Evolutionary conservation across 2,329 filamentous ascomycete species (phyloP), one percentile per base, ranked within the genome.

Genomic region (Aureobasidium sp.): DNA sequence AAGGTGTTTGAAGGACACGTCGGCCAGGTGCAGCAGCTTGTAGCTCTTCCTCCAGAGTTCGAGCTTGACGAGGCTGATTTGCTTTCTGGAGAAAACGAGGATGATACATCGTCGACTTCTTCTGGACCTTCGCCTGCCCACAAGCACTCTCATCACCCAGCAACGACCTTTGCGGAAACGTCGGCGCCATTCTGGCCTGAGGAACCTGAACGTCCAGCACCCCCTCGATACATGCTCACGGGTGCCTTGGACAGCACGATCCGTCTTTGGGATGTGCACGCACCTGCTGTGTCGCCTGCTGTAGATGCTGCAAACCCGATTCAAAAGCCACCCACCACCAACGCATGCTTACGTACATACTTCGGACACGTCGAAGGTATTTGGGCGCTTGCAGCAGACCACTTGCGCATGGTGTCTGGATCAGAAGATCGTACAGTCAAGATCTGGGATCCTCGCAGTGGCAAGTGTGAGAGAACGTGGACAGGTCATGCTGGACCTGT

Each of bases 321-420:
- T 49, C 54, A 29, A 41, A 37, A 59, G 21, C 61, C 61, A 1
- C 83, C 83, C 7, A 53, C 55, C 5, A 88, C 88, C 0, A 91
- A 90, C 41, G 85, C 85, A 65, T 96, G 90, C 69, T 81, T 97
- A 37, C 89, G 91, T 64, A 96, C 91, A 36, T 96, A 97, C 79
- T 99, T 97, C 72, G 94, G 94, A 0, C 94, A 99, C 70, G 84
- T 99, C 29, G 94, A 99, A 74, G 94, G 94, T 36, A 88, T 99
- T 25, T 99, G 94, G 94, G 89, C 90, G 6, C 81, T 99, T 3
- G 90, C 89, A 0, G 93, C 90, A 3, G 93, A 97, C 74, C 92
- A 89, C 1, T 78, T 97, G 25, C 86, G 94, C 11, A 85, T 96
- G 16, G 91, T 97, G 15, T 91, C 88, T 21, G 93, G 92, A 0